Evolutionary conservation across 768 basidiomycete species (phyloP).

Genomic region (Trametes sanguinea): DNA sequence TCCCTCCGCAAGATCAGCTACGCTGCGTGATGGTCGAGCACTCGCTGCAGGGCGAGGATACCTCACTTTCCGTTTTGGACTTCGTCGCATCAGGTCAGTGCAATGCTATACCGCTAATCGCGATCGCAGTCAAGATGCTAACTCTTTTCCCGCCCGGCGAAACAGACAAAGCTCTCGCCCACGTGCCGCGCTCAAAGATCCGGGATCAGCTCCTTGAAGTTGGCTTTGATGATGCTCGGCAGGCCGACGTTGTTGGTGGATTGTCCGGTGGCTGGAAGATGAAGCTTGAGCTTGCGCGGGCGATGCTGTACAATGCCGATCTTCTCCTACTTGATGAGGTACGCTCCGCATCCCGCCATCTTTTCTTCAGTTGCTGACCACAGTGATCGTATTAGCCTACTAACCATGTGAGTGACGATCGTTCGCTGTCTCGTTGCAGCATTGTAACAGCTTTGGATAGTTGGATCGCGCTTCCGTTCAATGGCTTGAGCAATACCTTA

Average conservation of each 20-base stretch:
- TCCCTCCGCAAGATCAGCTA: slow-evolving; percentile 85
- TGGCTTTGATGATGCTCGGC: slow-evolving; percentile 87
- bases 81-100: slow-evolving; percentile 82
- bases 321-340: slow-evolving; percentile 86
- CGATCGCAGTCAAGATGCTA: slow-evolving; percentile 1
- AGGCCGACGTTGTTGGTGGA: slow-evolving; percentile 82
- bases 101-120: background rate
- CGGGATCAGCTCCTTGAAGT: slow-evolving; percentile 80
- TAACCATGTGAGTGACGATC: slow-evolving; percentile 70
- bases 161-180: slow-evolving; percentile 67
- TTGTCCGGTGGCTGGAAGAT: slow-evolving; percentile 99
- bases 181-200: slow-evolving; percentile 69
- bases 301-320: slow-evolving; percentile 95
- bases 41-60: slow-evolving; percentile 92
- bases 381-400: slow-evolving; percentile 59
- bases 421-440: slow-evolving; percentile 20
- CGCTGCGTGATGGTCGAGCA: slow-evolving; percentile 97
- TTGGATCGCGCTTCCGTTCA: slow-evolving; percentile 81
- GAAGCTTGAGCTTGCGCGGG: slow-evolving; percentile 94
- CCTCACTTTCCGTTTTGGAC: slow-evolving; percentile 77
- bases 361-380: slow-evolving; percentile 18
- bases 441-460: slow-evolving; percentile 37
- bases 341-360: slow-evolving; percentile 8
- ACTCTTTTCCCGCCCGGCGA: background rate
- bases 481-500: slow-evolving; percentile 91